These are phyloP conservation scores for Didymella pinodella DNA, from an alignment of 2,329 filamentous ascomycete genomes.

Conservation along the genomic window DNA sequence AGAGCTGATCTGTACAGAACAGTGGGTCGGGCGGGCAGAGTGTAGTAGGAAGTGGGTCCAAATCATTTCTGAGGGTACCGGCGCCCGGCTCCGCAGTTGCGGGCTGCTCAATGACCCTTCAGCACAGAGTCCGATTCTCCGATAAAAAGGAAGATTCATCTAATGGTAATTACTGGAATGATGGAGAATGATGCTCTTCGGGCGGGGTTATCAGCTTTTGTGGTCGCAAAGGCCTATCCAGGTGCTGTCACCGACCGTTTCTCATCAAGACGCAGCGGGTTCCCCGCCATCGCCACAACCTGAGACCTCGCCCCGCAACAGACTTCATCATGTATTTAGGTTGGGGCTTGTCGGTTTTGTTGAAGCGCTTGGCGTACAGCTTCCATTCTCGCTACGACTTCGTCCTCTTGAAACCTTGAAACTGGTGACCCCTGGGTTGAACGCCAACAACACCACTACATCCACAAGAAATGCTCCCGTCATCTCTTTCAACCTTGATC, in stretches of 20 bases:
- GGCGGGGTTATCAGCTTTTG: neutral
- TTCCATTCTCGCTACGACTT: neutral
- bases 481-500: neutral
- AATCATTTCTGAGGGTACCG: neutral
- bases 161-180: neutral
- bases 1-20: neutral
- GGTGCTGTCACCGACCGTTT: neutral
- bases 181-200: neutral
- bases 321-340: neutral
- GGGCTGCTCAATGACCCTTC: neutral
- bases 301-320: neutral
- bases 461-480: neutral
- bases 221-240: neutral
- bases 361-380: neutral
- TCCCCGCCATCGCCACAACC: neutral
- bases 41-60: neutral
- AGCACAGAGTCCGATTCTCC: too few species aligned
- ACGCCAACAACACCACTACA: neutral
- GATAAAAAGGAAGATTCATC: neutral
- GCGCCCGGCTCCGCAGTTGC: slow-evolving; percentile 4
- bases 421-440: neutral
- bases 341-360: neutral
- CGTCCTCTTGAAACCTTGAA: neutral
- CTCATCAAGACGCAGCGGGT: neutral
- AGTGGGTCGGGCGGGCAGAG: neutral